These are phyloP conservation scores for Picochlorum sp. DNA, from an alignment of 139 green algal genomes.

Conservation along the genomic window DNA sequence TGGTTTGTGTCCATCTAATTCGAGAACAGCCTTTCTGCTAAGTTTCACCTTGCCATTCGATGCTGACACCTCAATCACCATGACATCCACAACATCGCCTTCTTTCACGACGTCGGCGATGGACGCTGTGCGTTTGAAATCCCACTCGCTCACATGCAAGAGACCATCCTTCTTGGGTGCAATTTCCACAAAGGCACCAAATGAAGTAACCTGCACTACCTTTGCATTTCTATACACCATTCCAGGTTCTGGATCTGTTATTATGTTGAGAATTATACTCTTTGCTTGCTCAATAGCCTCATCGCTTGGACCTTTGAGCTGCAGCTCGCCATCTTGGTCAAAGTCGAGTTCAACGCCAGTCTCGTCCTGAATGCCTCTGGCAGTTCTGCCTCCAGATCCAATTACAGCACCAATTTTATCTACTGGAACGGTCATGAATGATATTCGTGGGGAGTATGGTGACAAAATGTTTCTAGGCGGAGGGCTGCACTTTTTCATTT, in stretches of 20 bases:
- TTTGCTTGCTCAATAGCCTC: constrained; percentile 18
- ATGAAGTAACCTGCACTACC: constrained; percentile 35
- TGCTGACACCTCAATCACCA: constrained; percentile 48
- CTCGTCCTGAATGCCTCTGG: constrained; percentile 54
- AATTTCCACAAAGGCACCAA: constrained; percentile 61
- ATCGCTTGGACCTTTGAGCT: constrained; percentile 21
- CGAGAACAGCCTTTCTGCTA: constrained; percentile 16
- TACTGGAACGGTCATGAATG: constrained; percentile 28
- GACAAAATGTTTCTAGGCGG: constrained; percentile 45
- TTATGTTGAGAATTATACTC: constrained; percentile 31
- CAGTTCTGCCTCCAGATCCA: constrained; percentile 67
- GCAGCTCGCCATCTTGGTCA: constrained; percentile 7
- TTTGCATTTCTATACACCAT: constrained; percentile 19
- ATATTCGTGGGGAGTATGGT: constrained; percentile 52
- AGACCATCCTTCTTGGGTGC: constrained; percentile 48
- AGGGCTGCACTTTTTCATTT: constrained; percentile 70
- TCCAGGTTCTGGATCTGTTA: constrained; percentile 15
- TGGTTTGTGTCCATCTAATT: constrained; percentile 9
- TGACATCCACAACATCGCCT: constrained; percentile 70
- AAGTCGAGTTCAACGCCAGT: constrained; percentile 51
- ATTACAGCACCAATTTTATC: constrained; percentile 68
- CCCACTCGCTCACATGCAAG: constrained; percentile 66
- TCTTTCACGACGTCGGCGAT: constrained; percentile 42
- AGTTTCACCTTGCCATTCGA: constrained; percentile 16
- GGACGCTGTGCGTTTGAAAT: constrained; percentile 23